Evolutionary conservation across 1,284 basidiomycete genomes (phyloP), one percentile per base, ranked within the genome.

Genomic region (Rhodotorula sp.): DNA sequence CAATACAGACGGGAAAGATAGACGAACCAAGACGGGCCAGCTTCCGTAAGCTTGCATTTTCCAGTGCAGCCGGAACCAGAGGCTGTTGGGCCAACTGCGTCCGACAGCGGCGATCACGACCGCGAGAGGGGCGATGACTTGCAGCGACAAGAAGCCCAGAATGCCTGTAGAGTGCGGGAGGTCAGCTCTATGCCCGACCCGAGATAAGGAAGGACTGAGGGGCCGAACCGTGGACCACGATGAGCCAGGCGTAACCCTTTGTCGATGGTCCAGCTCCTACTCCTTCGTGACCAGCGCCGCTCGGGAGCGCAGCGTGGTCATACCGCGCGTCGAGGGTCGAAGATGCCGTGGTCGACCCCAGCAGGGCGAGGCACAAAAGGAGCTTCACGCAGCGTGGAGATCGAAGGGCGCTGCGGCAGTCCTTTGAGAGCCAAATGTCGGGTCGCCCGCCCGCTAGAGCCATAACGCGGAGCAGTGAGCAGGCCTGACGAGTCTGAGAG

Each of bases 31-130:
- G 1, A 47, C 21, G 2, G 69, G 69, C 18, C 59, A 18, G 16
- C 38, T 57, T 8, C 66, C 8, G 16, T 34, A 68, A 0, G 50
- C 23, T 23, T 71, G 70, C 23, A 55, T n/a, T 4, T 50, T 38
- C 43, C 55, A 68, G 28, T 71, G 70, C 14, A 60, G 15, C 38
- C 48, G 62, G 57, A 66, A 71, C 70, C 70, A 71, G 7, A 60
- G 21, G 5, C 16, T 8, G 4, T 45, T 23, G 19, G 57, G 57
- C 58, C 58, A 64, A 47, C 60, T 62, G 45, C 60, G 57, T 3
- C 70, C 70, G 4, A 71, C 50, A 0, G 70, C 52, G 2, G 70
- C 70, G 14, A 71, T 10, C 5, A 65, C 45, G 12, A 68, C 66
- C 3, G 63, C 70, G 23, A 61, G 43, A 2, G 62, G 67, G 10